phyloP scores from a whole-genome alignment of 768 basidiomycete genomes.

The Hysterangium stoloniferum region DNA sequence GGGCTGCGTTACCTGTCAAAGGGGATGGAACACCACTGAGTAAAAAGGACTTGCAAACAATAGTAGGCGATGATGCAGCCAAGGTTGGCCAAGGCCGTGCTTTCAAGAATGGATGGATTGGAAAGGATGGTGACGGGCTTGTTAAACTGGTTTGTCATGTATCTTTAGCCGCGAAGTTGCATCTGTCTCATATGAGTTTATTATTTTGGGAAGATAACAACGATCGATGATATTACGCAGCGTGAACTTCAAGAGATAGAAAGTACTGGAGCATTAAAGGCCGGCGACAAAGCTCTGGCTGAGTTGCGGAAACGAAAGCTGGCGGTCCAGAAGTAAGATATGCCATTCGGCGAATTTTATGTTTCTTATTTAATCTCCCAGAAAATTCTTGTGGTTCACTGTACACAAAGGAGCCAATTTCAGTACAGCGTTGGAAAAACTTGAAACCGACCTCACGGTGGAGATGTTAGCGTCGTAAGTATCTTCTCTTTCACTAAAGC shows the following conservation, averaged over 20 bases:
- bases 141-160: conserved; percentile 68
- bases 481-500: not conserved
- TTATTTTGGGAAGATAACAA: no score
- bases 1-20: conserved; percentile 70
- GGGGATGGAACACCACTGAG: conserved; percentile 64
- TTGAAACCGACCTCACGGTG: conserved; percentile 91
- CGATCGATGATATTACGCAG: conserved; percentile 70
- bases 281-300: conserved; percentile 75
- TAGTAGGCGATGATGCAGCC: conserved; percentile 78
- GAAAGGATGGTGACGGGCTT: conserved; percentile 81
- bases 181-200: no score
- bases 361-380: conserved; percentile 25
- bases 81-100: conserved; percentile 94
- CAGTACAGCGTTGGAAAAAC: conserved; percentile 85
- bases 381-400: conserved; percentile 94
- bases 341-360: not conserved
- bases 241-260: conserved; percentile 67
- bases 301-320: conserved; percentile 92
- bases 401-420: conserved; percentile 81
- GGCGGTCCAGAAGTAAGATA: conserved; percentile 62
- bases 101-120: conserved; percentile 97
- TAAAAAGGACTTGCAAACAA: conserved; percentile 58
- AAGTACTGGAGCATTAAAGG: conserved; percentile 58
- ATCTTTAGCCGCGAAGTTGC: not conserved
- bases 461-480: conserved; percentile 91